A percentile compares a stretch with the other conserved stretches of the same genome.
These are phyloP conservation scores for Olyra latifolia DNA, from an alignment of 176 grass and related monocot species.

Conservation along the genomic window DNA sequence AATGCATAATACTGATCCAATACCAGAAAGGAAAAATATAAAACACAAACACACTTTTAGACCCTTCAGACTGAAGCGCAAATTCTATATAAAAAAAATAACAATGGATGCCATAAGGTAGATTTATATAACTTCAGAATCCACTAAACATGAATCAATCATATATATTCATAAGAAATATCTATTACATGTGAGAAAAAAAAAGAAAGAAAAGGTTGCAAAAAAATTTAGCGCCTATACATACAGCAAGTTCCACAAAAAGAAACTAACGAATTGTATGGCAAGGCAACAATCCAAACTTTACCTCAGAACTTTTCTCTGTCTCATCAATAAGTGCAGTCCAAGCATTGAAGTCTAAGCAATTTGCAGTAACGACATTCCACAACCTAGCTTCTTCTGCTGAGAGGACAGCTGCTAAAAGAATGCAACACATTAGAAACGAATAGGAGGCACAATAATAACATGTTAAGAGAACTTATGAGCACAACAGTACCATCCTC, in stretches of 20 bases:
- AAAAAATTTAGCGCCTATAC: not conserved
- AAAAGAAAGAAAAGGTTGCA: not conserved
- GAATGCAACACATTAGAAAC: not conserved
- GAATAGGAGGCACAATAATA: slow-evolving; percentile 10
- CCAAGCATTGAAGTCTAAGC: slow-evolving; percentile 91
- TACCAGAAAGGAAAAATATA: not conserved
- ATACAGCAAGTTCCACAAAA: not conserved
- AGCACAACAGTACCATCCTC: slow-evolving; percentile 59
- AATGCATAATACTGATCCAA: not conserved
- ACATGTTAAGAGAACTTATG: not conserved
- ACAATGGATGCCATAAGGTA: not conserved
- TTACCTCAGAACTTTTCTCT: slow-evolving; percentile 80
- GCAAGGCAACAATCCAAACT: not conserved
- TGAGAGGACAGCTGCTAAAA: slow-evolving; percentile 60
- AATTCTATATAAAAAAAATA: not conserved
- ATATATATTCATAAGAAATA: not conserved
- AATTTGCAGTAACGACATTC: slow-evolving; percentile 64
- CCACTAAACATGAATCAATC: not conserved
- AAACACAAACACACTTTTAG: not conserved
- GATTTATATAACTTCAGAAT: not conserved
- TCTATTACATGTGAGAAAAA: not conserved
- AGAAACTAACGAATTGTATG: not conserved
- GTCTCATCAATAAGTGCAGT: slow-evolving; percentile 90
- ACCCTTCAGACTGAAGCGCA: not conserved
- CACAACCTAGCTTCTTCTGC: slow-evolving; percentile 94